phyloP scores from a whole-genome alignment of 495 filamentous ascomycete species.

The Bacidia gigantensis region DNA sequence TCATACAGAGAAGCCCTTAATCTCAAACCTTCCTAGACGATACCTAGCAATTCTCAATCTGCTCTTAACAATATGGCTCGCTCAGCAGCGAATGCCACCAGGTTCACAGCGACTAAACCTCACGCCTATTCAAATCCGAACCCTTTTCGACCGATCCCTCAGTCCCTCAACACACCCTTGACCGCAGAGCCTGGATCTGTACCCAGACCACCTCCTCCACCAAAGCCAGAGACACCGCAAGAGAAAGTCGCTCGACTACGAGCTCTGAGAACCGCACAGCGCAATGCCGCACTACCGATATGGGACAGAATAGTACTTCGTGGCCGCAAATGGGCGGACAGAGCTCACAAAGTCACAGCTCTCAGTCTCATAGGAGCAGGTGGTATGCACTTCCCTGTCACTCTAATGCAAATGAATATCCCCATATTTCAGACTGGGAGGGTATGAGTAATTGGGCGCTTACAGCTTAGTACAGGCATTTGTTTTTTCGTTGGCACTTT shows the following conservation, averaged over 20 bases:
- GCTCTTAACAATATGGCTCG: conserved; percentile 57
- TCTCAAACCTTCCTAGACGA: too few species aligned
- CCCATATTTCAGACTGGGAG: neutral
- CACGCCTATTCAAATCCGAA: conserved; percentile 63
- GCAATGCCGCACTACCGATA: conserved; percentile 45
- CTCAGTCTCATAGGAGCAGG: conserved; percentile 44
- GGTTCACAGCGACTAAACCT: conserved; percentile 85
- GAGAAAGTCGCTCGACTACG: conserved; percentile 81
- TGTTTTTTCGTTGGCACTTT: conserved; percentile 62
- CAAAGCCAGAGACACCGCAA: conserved; percentile 58
- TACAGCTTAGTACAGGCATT: conserved; percentile 38
- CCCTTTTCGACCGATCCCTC: conserved; percentile 18
- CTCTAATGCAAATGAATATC: neutral
- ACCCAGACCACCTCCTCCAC: conserved; percentile 10
- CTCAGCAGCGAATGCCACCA: conserved; percentile 82
- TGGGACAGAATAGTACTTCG: conserved; percentile 56
- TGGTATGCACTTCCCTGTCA: neutral
- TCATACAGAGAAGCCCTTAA: neutral
- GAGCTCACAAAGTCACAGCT: conserved; percentile 65
- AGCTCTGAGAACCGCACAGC: conserved; percentile 59
- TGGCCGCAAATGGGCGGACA: conserved; percentile 66
- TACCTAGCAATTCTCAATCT: conserved; percentile 19
- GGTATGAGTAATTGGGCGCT: neutral
- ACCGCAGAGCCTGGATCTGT: conserved; percentile 23
- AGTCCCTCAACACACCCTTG: conserved; percentile 18